Base-by-base conservation (phyloP, 2,329 filamentous ascomycete species). In the Coniochaeta sp. region DNA sequence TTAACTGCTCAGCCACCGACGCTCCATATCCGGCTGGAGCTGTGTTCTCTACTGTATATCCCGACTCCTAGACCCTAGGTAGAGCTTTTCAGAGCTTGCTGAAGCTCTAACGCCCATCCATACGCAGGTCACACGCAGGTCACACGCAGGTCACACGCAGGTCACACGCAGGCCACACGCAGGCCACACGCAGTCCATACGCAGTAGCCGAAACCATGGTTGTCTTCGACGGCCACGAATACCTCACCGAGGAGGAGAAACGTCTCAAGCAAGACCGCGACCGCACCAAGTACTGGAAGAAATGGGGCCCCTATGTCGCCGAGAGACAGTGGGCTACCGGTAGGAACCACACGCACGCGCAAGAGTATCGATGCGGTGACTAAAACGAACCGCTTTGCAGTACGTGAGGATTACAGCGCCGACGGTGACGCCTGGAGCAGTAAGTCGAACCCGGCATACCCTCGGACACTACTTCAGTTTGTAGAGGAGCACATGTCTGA, bases 271-370 rank as follows among this genome's bases (percentile, higher is more conserved):
- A 96, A 71, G 93, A 98, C 75, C 85, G 87, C 62, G 85, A 93
- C 65, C 88, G 88, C 64, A 84, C 77, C 65, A 93, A 91, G 74
- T 98, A 98, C 79, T 98, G 93, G 93, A 98, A 98, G 85, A 91
- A 89, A 86, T 97, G 93, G 92, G 93, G 93, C 59, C 89, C 93
- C 26, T 98, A 97, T 71, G 88, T 96, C 68, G 87, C 93, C 59
- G 93, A 98, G 79, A 83, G 93, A 71, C 93, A 97, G 79, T 97
- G 93, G 93, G 92, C 93, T 61, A 96, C 92, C 66, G 92, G 90
- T 89, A 77, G 72, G 84, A 69, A 60, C 32, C 42, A 12, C 28
- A 7, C 24, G 30, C 12, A 47, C 57, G 17, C 19, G 17, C 19
- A 10, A 26, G 17, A 17, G 14, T 22, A 9, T 32, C 26, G 38